A percentile compares a stretch with the other conserved stretches of the same genome.
These are phyloP conservation scores for Salix udensis DNA, from an alignment of 345 rosid genomes.

Conservation along the genomic window DNA sequence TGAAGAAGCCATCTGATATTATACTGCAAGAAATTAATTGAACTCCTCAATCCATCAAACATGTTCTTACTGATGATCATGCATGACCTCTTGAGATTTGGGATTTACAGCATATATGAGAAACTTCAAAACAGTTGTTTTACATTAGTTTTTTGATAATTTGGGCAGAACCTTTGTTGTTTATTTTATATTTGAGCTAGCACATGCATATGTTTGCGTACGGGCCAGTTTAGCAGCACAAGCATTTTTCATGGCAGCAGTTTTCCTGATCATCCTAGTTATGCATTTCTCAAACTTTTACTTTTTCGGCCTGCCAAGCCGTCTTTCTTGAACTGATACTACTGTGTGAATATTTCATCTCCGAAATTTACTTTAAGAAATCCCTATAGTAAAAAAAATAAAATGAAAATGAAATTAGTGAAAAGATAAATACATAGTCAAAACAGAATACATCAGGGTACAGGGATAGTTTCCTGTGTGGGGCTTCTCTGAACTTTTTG, in stretches of 20 bases:
- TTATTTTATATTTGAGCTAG: background rate
- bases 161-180: background rate
- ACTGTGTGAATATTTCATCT: background rate
- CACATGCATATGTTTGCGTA: background rate
- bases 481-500: background rate
- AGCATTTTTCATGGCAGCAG: background rate
- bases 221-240: background rate
- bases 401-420: background rate
- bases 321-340: conserved; percentile 17
- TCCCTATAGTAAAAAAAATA: conserved; percentile 12
- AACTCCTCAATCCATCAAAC: background rate
- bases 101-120: background rate
- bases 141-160: background rate
- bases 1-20: conserved; percentile 20
- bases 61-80: background rate
- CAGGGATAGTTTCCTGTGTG: background rate
- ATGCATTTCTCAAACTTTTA: conserved; percentile 15
- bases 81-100: background rate
- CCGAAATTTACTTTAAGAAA: background rate
- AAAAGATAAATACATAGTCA: background rate
- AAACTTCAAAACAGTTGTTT: too few species aligned
- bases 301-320: conserved; percentile 24
- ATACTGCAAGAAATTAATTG: background rate
- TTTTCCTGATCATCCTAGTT: background rate
- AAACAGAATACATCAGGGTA: background rate